Percentiles rank a stretch among this genome's conserved stretches.
phyloP scores from a whole-genome alignment of 2,329 filamentous ascomycete species.

The Epichloe bromicola region DNA sequence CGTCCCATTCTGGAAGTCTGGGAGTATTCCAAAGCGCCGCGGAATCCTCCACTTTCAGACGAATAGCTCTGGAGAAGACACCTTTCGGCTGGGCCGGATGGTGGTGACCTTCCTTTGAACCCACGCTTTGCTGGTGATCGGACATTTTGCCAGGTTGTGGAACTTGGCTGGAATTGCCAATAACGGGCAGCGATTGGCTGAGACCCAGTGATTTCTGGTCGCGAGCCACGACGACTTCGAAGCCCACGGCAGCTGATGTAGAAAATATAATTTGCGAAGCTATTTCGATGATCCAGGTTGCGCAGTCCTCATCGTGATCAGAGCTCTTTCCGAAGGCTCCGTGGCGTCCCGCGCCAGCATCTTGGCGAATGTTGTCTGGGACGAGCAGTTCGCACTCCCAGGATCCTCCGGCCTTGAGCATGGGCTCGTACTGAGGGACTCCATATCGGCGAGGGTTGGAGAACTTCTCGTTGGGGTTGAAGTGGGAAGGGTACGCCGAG shows the following conservation, averaged over 20 bases:
- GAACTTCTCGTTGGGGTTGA: slow-evolving; percentile 71
- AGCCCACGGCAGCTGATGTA: slow-evolving; percentile 71
- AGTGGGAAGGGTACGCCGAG: slow-evolving; percentile 70
- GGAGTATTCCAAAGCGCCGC: slow-evolving; percentile 88
- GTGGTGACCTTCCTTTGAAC: slow-evolving; percentile 41
- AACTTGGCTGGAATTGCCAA: slow-evolving; percentile 31
- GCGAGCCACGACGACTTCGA: slow-evolving; percentile 73
- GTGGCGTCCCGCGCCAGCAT: slow-evolving; percentile 35
- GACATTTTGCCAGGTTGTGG: slow-evolving; percentile 58
- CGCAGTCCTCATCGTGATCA: slow-evolving; percentile 39
- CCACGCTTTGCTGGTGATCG: slow-evolving; percentile 58
- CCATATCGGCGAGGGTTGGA: slow-evolving; percentile 57
- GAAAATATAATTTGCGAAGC: slow-evolving; percentile 92
- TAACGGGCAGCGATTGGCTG: slow-evolving; percentile 34
- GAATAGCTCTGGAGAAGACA: slow-evolving; percentile 72
- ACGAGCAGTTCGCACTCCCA: slow-evolving; percentile 74
- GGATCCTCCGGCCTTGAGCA: slow-evolving; percentile 82
- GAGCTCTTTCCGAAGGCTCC: slow-evolving; percentile 33
- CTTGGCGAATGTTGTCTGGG: slow-evolving; percentile 62
- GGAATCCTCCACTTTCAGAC: slow-evolving; percentile 74
- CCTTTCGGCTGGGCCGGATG: slow-evolving; percentile 56
- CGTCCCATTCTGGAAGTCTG: slow-evolving; percentile 54
- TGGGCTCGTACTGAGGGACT: slow-evolving; percentile 84
- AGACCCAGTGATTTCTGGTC: slow-evolving; percentile 73
- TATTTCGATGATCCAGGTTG: slow-evolving; percentile 84